Percentiles rank a stretch among this genome's conserved stretches.
phyloP scores from a whole-genome alignment of 768 basidiomycete species.

The Russula olivacea region DNA sequence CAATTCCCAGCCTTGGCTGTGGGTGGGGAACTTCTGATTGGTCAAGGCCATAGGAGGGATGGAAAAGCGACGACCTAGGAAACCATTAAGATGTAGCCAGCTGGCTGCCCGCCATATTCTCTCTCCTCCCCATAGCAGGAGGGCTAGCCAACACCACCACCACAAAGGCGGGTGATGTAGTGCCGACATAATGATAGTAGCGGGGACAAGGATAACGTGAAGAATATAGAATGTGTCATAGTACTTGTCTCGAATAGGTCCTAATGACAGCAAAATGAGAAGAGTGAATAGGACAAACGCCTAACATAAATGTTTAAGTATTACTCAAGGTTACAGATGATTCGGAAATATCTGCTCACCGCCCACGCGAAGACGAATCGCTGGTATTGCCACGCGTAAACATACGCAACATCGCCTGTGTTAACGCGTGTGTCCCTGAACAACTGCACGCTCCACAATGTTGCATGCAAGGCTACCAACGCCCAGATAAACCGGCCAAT shows the following conservation, averaged over 20 bases:
- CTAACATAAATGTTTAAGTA: conserved; percentile 32
- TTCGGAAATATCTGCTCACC: conserved; percentile 34
- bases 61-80: conserved; percentile 32
- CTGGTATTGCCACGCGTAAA: conserved; percentile 51
- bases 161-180: conserved; percentile 62
- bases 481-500: conserved; percentile 65
- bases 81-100: conserved; percentile 57
- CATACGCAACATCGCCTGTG: conserved; percentile 40
- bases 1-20: conserved; percentile 16
- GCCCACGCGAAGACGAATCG: conserved; percentile 60
- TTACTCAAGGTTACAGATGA: not conserved
- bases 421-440: conserved; percentile 41
- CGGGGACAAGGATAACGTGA: conserved; percentile 58
- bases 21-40: not conserved
- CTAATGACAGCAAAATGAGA: conserved; percentile 46
- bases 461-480: conserved; percentile 53
- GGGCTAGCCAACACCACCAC: conserved; percentile 64
- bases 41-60: not conserved
- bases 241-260: conserved; percentile 44
- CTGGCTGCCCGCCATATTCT: conserved; percentile 49
- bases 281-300: conserved; percentile 51
- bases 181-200: conserved; percentile 54
- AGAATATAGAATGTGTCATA: conserved; percentile 63
- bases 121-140: conserved; percentile 58
- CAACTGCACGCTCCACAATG: conserved; percentile 66